Conservation (phyloP, 73 alveolate genomes). For the Stentor coeruleus region DNA sequence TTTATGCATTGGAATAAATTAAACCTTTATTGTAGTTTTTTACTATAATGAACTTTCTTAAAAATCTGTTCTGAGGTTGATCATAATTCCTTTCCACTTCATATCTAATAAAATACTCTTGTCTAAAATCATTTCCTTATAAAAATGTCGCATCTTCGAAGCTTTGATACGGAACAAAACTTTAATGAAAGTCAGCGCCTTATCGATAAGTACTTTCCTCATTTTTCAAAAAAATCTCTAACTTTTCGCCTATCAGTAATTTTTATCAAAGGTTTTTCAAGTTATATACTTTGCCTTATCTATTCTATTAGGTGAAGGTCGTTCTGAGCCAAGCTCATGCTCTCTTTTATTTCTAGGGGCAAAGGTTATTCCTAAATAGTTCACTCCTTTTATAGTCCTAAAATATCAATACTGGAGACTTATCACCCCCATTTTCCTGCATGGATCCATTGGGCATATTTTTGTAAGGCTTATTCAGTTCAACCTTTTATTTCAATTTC, state of each 20-base stretch:
- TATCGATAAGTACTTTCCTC: not conserved
- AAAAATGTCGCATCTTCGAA: no score
- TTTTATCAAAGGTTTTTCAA: not conserved
- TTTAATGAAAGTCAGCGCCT: no score
- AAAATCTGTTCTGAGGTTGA: no score
- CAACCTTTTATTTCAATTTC: constrained; percentile 8
- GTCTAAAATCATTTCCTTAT: no score
- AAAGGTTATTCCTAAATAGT: constrained; percentile 10
- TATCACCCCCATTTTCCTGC: not conserved
- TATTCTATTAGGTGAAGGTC: not conserved
- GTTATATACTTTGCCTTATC: not conserved
- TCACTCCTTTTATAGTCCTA: not conserved
- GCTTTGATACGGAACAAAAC: no score
- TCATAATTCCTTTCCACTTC: no score
- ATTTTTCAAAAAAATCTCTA: not conserved
- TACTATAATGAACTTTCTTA: no score
- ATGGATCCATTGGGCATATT: not conserved
- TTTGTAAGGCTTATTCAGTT: not conserved
- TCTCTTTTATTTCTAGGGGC: not conserved
- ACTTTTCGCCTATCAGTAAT: not conserved
- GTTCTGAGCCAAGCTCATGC: not conserved
- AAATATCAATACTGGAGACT: not conserved
- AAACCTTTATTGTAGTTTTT: no score
- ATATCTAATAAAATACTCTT: no score
- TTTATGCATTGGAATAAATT: no score